These are phyloP conservation scores for Erysimum pusillum DNA, from an alignment of 441 rosid species.

Conservation along the genomic window DNA sequence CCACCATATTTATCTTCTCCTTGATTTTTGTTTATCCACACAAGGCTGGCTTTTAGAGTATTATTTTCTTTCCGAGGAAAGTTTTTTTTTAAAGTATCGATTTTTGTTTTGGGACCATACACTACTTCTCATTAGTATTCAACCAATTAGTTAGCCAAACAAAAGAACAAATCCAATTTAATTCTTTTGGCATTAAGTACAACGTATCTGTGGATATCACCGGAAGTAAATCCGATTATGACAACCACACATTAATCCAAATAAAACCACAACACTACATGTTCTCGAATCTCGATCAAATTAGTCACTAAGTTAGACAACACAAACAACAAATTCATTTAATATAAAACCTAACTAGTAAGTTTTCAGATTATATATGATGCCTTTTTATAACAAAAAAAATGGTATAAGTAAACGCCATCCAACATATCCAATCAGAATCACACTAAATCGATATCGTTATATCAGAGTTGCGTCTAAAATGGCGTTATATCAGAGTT, in stretches of 20 bases:
- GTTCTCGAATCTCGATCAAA: too few species aligned
- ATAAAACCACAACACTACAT: neutral
- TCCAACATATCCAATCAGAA: too few species aligned
- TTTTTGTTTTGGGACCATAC: neutral
- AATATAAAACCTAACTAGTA: too few species aligned
- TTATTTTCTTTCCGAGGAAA: slow-evolving; percentile 7
- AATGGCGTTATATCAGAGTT: too few species aligned
- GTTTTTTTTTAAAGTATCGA: neutral
- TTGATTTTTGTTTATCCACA: slow-evolving; percentile 20
- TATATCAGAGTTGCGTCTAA: too few species aligned
- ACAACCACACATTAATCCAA: neutral
- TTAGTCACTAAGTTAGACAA: neutral
- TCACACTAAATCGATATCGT: too few species aligned
- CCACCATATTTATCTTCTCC: slow-evolving; percentile 49
- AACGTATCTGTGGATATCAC: neutral
- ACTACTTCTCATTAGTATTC: neutral
- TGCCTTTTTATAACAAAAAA: too few species aligned
- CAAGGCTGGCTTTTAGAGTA: neutral
- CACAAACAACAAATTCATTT: too few species aligned
- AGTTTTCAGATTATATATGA: too few species aligned
- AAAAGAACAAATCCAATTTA: neutral
- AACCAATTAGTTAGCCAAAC: neutral
- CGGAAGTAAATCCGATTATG: neutral
- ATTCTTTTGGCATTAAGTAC: neutral
- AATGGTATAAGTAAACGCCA: too few species aligned